phyloP scores from a whole-genome alignment of 2,329 filamentous ascomycete genomes.

The Pseudocercospora cruenta region DNA sequence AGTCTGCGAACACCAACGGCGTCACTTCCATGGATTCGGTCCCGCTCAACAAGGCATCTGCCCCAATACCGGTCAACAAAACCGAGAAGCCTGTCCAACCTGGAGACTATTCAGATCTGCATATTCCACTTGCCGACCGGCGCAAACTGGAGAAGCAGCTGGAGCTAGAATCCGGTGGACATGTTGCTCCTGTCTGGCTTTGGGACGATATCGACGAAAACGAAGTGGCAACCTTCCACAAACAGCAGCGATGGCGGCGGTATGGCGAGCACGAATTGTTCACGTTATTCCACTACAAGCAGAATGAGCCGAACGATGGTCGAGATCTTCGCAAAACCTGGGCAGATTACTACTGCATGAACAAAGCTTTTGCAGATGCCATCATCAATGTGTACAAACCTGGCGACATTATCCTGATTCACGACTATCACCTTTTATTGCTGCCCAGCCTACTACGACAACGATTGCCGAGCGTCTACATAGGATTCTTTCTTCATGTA shows the following conservation, averaged over 20 bases:
- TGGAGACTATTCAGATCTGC: constrained; percentile 66
- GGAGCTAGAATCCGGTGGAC: constrained; percentile 71
- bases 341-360: constrained; percentile 92
- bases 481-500: constrained; percentile 91
- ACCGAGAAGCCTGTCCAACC: constrained; percentile 42
- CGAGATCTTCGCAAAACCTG: constrained; percentile 80
- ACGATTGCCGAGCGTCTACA: constrained; percentile 83
- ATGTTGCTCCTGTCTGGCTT: constrained; percentile 87
- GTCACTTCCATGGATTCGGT: constrained; percentile 46
- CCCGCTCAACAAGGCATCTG: constrained; percentile 73
- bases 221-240: constrained; percentile 71
- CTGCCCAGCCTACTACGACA: constrained; percentile 88
- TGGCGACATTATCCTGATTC: constrained; percentile 88
- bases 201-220: constrained; percentile 71
- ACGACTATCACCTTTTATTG: constrained; percentile 92
- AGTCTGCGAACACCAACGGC: constrained; percentile 26
- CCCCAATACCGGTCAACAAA: constrained; percentile 74
- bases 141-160: constrained; percentile 74
- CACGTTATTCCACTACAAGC: constrained; percentile 93
- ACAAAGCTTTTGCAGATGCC: constrained; percentile 85
- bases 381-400: constrained; percentile 89
- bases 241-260: constrained; percentile 83
- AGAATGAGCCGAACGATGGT: constrained; percentile 86
- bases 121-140: constrained; percentile 71
- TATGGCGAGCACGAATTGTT: constrained; percentile 93